phyloP scores from a whole-genome alignment of 2,329 filamentous ascomycete genomes.

The Chaetomium globosum region DNA sequence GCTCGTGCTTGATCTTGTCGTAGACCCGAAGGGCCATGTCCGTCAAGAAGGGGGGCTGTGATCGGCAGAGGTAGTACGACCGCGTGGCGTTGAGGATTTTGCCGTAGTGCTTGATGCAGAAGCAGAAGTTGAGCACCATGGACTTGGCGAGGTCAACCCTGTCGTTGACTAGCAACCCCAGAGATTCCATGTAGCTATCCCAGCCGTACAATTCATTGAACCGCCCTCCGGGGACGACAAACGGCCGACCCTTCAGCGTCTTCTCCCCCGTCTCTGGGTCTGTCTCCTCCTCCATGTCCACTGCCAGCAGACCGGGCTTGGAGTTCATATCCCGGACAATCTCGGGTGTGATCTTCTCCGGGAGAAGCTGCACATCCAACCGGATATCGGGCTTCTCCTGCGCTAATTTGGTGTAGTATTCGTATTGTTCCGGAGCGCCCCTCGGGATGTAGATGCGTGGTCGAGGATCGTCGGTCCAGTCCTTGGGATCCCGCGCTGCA shows the following conservation, averaged over 20 bases:
- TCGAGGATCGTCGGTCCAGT: constrained; percentile 87
- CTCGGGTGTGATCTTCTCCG: constrained; percentile 75
- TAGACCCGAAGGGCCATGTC: constrained; percentile 96
- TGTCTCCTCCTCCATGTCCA: constrained; percentile 78
- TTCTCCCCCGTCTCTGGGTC: constrained; percentile 70
- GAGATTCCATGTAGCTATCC: constrained; percentile 98
- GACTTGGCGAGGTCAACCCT: constrained; percentile 84
- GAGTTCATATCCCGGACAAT: constrained; percentile 81
- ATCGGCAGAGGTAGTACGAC: constrained; percentile 91
- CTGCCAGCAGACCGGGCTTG: constrained; percentile 84
- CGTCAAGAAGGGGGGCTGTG: constrained; percentile 94
- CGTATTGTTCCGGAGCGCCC: constrained; percentile 82
- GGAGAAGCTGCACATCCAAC: constrained; percentile 81
- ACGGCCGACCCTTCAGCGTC: constrained; percentile 78
- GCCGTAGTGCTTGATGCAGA: constrained; percentile 97
- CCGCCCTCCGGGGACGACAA: constrained; percentile 93
- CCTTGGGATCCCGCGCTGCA: constrained; percentile 88
- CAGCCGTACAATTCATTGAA: constrained; percentile 99
- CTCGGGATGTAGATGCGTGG: constrained; percentile 89
- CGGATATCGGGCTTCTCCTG: constrained; percentile 77
- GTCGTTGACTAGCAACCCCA: constrained; percentile 84
- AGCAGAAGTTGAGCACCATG: constrained; percentile 96
- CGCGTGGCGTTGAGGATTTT: constrained; percentile 97
- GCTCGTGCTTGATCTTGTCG: constrained; percentile 86
- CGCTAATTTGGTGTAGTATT: constrained; percentile 84